Base-by-base conservation (phyloP, 2,329 filamentous ascomycete genomes). In the Fusarium pseudoanthophilum region DNA sequence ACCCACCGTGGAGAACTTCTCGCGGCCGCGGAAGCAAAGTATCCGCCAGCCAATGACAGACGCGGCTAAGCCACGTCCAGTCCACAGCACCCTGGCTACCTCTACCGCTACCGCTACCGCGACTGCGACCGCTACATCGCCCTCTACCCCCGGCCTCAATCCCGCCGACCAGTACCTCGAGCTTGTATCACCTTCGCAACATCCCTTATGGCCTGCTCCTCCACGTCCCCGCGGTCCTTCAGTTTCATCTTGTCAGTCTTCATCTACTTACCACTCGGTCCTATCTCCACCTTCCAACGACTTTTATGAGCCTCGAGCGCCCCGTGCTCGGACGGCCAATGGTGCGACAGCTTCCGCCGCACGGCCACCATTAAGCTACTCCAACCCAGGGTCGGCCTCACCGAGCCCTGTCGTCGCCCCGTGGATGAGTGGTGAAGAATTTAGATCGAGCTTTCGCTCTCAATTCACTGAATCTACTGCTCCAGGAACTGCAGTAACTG, bases 401-500 rank as follows among this genome's bases (percentile, higher is more conserved):
- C 81, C 64, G 49, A 78, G 77, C 64, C 78, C 79, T 76, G 78
- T 78, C 80, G 84, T 69, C 34, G 82, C 84, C 37, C 86, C 85
- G 42, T 88, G 88, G 81, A 77, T 87, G 70, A 82, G 83, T 66
- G 85, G 83, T 61, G 87, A 89, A 64, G 87, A 89, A 78, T 81
- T 85, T 37, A 85, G 88, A 40, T 87, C 86, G 1, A 90, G 88
- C 80, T 88, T 86, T 75, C 86, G 88, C 62, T 89, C 88, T 20
- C 88, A 90, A 69, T 80, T 87, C 58, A 87, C 88, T 24, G 80
- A 84, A 40, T 89, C 88, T 7, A 88, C 87, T 10, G 83, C 84
- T 32, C 87, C 87, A 37, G 95, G 92, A 30, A 88, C 87, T 5
- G 75, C 81, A 10, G 90, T 91, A n/a, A 97, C 94, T 3, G 93